Conservation (phyloP, 305 asterid species). For the Euphrasia arctica region DNA sequence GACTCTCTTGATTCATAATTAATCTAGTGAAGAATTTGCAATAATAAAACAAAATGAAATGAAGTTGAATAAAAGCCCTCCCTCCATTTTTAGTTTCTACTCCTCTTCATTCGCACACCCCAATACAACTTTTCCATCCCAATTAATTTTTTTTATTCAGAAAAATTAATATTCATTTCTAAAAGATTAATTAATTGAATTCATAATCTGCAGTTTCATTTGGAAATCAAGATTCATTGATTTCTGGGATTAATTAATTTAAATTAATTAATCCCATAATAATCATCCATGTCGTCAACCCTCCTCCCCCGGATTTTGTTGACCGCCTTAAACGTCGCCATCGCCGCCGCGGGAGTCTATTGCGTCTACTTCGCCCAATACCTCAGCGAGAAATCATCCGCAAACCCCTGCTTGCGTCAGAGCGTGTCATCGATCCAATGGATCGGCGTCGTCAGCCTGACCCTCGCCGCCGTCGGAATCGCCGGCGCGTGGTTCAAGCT, state of each 20-base stretch:
- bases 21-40: too few relatives aligned
- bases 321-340: neutral
- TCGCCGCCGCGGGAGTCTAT: neutral
- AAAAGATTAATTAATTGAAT: too few relatives aligned
- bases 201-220: too few relatives aligned
- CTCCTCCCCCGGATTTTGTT: neutral
- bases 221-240: neutral
- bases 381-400: neutral
- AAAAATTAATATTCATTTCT: too few relatives aligned
- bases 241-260: neutral
- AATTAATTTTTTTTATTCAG: too few relatives aligned
- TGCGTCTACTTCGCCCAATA: neutral
- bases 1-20: too few relatives aligned
- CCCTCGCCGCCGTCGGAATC: slow-evolving; percentile 1
- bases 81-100: too few relatives aligned
- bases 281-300: neutral
- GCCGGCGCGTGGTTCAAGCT: slow-evolving; percentile 6
- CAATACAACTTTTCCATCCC: too few relatives aligned
- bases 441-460: neutral
- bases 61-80: too few relatives aligned
- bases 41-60: too few relatives aligned
- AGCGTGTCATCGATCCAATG: neutral
- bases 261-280: neutral
- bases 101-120: too few relatives aligned
- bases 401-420: neutral